Percentiles rank a stretch among this genome's conserved stretches.
These are phyloP conservation scores for Pyrrhoderma noxium DNA, from an alignment of 1,284 basidiomycete genomes.

Conservation along the genomic window DNA sequence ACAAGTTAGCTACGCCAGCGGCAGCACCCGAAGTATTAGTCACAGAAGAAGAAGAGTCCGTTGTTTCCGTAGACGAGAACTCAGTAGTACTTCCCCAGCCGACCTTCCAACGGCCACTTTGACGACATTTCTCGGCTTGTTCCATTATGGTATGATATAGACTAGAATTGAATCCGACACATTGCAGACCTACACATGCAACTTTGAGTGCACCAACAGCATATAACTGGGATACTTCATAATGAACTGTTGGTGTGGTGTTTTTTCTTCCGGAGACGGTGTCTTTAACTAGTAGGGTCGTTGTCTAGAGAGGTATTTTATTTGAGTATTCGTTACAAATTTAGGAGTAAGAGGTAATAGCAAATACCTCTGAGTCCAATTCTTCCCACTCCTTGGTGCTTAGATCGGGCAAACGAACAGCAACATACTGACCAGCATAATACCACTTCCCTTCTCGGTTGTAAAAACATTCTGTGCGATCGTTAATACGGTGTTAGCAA, in stretches of 20 bases:
- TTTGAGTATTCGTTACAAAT: neutral
- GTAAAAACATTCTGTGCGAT: slow-evolving; percentile 59
- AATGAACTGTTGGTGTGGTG: slow-evolving; percentile 65
- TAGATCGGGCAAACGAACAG: slow-evolving; percentile 55
- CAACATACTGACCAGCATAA: slow-evolving; percentile 68
- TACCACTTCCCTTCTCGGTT: slow-evolving; percentile 73
- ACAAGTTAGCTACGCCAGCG: too few species aligned
- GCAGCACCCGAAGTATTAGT: too few species aligned
- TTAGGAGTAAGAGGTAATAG: slow-evolving; percentile 15
- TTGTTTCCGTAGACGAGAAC: neutral
- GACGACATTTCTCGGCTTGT: slow-evolving; percentile 46
- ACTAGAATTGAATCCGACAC: slow-evolving; percentile 57
- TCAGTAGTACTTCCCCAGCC: slow-evolving; percentile 12
- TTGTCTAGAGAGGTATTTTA: slow-evolving; percentile 37
- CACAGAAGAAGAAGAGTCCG: too few species aligned
- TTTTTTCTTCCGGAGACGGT: slow-evolving; percentile 64
- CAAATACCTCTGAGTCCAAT: slow-evolving; percentile 55
- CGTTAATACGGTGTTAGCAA: neutral
- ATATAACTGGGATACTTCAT: slow-evolving; percentile 66
- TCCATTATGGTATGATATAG: slow-evolving; percentile 59
- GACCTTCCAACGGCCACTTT: slow-evolving; percentile 18
- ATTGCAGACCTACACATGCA: slow-evolving; percentile 64
- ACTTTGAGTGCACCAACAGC: slow-evolving; percentile 60
- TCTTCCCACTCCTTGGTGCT: slow-evolving; percentile 60
- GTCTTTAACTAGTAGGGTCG: slow-evolving; percentile 57